Conservation (phyloP, 306 rosid genomes). For the Lablab purpureus region DNA sequence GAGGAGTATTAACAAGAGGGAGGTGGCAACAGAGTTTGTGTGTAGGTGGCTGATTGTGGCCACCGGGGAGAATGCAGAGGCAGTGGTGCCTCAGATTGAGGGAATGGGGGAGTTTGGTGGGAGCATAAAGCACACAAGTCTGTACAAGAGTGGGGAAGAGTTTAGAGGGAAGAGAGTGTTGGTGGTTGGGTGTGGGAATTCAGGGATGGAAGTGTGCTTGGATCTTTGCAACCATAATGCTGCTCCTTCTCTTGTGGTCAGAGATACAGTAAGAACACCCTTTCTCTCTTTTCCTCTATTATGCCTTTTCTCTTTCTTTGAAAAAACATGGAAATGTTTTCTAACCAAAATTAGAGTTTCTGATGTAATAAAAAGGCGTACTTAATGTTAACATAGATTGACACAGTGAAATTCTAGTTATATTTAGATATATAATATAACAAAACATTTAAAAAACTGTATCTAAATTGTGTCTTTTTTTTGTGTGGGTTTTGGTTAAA, state of each 20-base stretch:
- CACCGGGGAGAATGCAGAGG: conserved; percentile 92
- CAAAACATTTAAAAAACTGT: background rate
- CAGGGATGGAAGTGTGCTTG: conserved; percentile 95
- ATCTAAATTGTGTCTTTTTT: background rate
- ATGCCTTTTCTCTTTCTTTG: background rate
- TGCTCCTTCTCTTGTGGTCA: conserved; percentile 77
- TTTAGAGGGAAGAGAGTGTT: conserved; percentile 67
- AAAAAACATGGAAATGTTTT: background rate
- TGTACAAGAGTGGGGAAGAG: conserved; percentile 73
- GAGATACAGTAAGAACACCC: conserved; percentile 70
- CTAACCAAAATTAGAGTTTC: background rate
- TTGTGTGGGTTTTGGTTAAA: background rate
- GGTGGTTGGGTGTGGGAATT: conserved; percentile 94
- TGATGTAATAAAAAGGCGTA: background rate
- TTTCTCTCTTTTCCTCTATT: background rate
- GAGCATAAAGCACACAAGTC: conserved; percentile 67
- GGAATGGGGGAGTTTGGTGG: conserved; percentile 69
- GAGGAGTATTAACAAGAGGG: conserved; percentile 33
- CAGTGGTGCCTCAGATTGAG: conserved; percentile 67
- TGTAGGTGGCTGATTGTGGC: conserved; percentile 85
- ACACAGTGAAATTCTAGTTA: background rate
- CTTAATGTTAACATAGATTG: background rate
- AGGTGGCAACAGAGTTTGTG: conserved; percentile 50
- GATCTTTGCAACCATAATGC: conserved; percentile 85
- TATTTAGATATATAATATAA: too few species aligned